These are phyloP conservation scores for Globisporangium parvum DNA, from an alignment of 352 stramenopile species.

Conservation along the genomic window DNA sequence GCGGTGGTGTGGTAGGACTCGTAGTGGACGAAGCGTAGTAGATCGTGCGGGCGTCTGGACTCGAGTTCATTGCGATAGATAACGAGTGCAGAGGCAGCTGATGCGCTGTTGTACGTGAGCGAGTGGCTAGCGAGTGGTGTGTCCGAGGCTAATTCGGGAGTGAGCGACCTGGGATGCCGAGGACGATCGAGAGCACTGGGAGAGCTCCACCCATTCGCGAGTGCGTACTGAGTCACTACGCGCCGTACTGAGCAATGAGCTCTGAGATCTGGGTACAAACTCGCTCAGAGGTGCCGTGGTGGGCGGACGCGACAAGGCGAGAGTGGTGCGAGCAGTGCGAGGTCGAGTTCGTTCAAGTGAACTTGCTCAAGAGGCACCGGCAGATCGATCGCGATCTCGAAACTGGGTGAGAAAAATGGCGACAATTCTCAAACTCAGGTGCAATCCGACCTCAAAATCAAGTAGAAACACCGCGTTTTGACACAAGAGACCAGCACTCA, in stretches of 20 bases:
- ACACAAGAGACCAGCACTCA: too few relatives aligned
- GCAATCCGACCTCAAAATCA: too few relatives aligned
- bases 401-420: too few relatives aligned
- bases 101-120: neutral
- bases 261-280: constrained; percentile 2
- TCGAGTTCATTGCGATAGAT: constrained; percentile 1
- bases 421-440: too few relatives aligned
- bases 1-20: too few relatives aligned
- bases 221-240: constrained; percentile 3
- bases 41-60: neutral
- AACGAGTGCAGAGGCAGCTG: neutral
- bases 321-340: too few relatives aligned
- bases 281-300: neutral
- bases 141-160: neutral
- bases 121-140: neutral
- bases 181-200: too few relatives aligned
- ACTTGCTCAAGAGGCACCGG: too few relatives aligned
- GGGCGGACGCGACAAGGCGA: too few relatives aligned
- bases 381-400: too few relatives aligned
- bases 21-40: neutral
- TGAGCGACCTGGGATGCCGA: neutral
- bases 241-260: neutral
- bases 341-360: too few relatives aligned
- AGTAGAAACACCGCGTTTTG: too few relatives aligned
- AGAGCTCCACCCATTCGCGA: neutral